These are phyloP conservation scores for Rhizophagus clarus DNA, from an alignment of 192 early-diverging fungal genomes.

Conservation along the genomic window DNA sequence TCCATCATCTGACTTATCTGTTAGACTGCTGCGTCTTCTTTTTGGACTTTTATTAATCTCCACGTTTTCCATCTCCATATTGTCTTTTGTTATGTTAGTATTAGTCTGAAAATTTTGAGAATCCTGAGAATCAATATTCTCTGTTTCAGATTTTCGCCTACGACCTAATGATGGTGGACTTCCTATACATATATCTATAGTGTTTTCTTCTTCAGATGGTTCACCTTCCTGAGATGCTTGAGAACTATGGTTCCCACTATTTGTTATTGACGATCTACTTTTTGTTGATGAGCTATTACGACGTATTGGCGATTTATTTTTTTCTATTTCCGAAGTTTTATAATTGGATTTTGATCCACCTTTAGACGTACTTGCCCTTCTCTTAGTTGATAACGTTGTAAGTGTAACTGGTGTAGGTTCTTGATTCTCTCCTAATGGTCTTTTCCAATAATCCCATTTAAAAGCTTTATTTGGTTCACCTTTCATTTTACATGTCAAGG, in stretches of 20 bases:
- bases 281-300: neutral
- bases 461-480: slow-evolving; percentile 16
- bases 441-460: slow-evolving; percentile 18
- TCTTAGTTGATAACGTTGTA: neutral
- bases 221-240: neutral
- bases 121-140: neutral
- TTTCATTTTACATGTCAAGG: neutral
- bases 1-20: slow-evolving; percentile 10
- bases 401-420: neutral
- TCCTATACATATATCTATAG: neutral
- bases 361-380: neutral
- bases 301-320: neutral
- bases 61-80: neutral
- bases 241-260: neutral
- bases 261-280: neutral
- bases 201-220: neutral
- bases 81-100: neutral
- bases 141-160: neutral
- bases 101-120: neutral
- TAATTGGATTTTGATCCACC: neutral
- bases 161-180: neutral
- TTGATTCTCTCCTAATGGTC: neutral
- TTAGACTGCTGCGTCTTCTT: neutral
- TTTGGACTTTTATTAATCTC: slow-evolving; percentile 1
- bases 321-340: neutral